phyloP scores from a whole-genome alignment of 495 filamentous ascomycete species.

The Amphirosellinia nigrospora region DNA sequence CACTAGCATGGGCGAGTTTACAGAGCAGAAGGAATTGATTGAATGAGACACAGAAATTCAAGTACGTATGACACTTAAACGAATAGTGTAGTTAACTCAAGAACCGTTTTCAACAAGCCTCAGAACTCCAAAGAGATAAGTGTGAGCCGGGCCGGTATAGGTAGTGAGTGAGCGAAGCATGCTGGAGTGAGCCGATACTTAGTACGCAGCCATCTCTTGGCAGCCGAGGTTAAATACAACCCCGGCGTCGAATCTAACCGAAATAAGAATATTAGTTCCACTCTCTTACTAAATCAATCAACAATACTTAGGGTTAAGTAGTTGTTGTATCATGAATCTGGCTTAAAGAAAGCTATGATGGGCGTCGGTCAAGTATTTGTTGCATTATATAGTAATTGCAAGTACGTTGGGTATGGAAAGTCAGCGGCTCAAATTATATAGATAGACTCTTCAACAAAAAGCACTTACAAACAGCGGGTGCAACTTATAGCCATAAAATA shows the following conservation, averaged over 20 bases:
- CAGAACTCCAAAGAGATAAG: background rate
- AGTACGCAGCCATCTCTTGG: conserved; percentile 15
- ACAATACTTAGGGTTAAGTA: too few species aligned
- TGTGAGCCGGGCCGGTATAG: too few species aligned
- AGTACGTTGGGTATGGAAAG: too few species aligned
- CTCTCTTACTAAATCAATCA: background rate
- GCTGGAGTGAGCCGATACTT: background rate
- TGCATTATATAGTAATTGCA: too few species aligned
- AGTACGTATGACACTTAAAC: background rate
- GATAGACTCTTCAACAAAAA: too few species aligned
- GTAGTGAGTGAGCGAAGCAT: background rate
- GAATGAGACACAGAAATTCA: background rate
- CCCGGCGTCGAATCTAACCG: background rate
- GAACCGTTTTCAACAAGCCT: background rate
- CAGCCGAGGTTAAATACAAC: conserved; percentile 21
- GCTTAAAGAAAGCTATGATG: too few species aligned
- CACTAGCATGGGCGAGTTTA: too few species aligned
- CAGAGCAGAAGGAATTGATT: background rate
- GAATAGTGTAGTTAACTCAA: background rate
- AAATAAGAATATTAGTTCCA: background rate
- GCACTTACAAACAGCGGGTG: too few species aligned
- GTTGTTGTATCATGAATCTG: too few species aligned
- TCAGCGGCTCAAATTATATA: too few species aligned
- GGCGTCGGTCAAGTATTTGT: too few species aligned
- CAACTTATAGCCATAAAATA: too few species aligned